These are phyloP conservation scores for Hyphopichia pseudoburtonii DNA, from an alignment of 1,139 yeast species.

Conservation along the genomic window DNA sequence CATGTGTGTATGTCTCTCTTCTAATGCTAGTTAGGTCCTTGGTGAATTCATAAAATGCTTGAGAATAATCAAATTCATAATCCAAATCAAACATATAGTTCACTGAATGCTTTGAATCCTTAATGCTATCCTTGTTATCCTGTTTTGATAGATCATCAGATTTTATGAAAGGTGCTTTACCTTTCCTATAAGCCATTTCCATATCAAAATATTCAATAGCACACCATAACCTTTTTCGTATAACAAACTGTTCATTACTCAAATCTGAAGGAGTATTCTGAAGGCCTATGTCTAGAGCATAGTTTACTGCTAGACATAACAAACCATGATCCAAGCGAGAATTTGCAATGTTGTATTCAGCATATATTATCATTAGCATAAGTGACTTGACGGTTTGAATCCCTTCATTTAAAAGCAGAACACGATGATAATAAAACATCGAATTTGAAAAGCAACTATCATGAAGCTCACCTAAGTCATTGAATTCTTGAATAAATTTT, in stretches of 20 bases:
- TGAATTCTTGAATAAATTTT: neutral
- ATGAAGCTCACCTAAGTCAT: slow-evolving; percentile 11
- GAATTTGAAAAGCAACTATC: slow-evolving; percentile 16
- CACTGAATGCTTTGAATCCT: neutral
- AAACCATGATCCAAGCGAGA: slow-evolving; percentile 19
- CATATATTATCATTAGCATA: slow-evolving; percentile 18
- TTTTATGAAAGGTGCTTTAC: slow-evolving; percentile 22
- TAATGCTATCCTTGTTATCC: slow-evolving; percentile 11
- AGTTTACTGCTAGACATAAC: slow-evolving; percentile 21
- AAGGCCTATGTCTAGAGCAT: slow-evolving; percentile 23
- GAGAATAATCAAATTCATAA: slow-evolving; percentile 1
- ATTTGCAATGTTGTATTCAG: slow-evolving; percentile 21
- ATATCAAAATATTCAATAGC: slow-evolving; percentile 20
- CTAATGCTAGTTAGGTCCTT: slow-evolving; percentile 13
- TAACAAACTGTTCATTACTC: slow-evolving; percentile 8
- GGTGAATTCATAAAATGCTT: neutral
- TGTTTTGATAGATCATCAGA: slow-evolving; percentile 10
- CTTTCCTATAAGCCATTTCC: slow-evolving; percentile 21
- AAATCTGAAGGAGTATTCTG: slow-evolving; percentile 17
- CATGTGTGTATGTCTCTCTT: slow-evolving; percentile 12
- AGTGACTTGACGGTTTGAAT: slow-evolving; percentile 22
- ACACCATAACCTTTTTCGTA: slow-evolving; percentile 20
- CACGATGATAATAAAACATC: slow-evolving; percentile 20
- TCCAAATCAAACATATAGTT: neutral
- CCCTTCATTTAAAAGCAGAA: slow-evolving; percentile 23